phyloP scores from a whole-genome alignment of 1,284 basidiomycete genomes.

The Earliella scabrosa region DNA sequence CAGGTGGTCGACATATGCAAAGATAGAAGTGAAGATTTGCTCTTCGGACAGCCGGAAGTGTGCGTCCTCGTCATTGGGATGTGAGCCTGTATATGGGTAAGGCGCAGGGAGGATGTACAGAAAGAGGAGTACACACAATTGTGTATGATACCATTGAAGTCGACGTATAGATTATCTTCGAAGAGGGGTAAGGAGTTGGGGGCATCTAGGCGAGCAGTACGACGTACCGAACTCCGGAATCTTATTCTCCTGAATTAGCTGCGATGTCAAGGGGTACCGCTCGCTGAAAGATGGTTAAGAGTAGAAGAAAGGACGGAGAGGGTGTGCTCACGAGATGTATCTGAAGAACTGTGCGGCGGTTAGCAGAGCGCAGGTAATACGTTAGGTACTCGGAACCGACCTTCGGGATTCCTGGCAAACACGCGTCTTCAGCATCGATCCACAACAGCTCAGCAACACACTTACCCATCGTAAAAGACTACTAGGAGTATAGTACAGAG shows the following conservation, averaged over 20 bases:
- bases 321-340: slow-evolving; percentile 77
- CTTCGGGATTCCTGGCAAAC: slow-evolving; percentile 29
- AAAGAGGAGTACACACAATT: slow-evolving; percentile 66
- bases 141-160: slow-evolving; percentile 99
- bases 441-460: too few relatives aligned
- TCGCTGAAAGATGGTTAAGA: slow-evolving; percentile 59
- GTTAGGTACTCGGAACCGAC: slow-evolving; percentile 15
- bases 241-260: slow-evolving; percentile 96
- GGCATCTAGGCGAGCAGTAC: background rate
- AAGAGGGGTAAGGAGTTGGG: slow-evolving; percentile 16
- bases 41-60: slow-evolving; percentile 96
- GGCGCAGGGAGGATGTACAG: background rate
- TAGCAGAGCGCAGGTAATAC: slow-evolving; percentile 1
- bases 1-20: slow-evolving; percentile 95
- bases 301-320: background rate
- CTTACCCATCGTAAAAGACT: slow-evolving; percentile 19
- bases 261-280: slow-evolving; percentile 97
- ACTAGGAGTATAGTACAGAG: slow-evolving; percentile 16
- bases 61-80: slow-evolving; percentile 93
- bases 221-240: slow-evolving; percentile 89
- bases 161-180: slow-evolving; percentile 87
- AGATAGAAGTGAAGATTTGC: slow-evolving; percentile 97
- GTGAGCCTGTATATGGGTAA: slow-evolving; percentile 62
- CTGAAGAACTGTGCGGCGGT: slow-evolving; percentile 68
- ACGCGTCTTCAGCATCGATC: background rate